Evolutionary conservation across 75 land plant species (phyloP), one percentile per base, ranked within the genome.

Genomic region (Cryptomeria japonica): DNA sequence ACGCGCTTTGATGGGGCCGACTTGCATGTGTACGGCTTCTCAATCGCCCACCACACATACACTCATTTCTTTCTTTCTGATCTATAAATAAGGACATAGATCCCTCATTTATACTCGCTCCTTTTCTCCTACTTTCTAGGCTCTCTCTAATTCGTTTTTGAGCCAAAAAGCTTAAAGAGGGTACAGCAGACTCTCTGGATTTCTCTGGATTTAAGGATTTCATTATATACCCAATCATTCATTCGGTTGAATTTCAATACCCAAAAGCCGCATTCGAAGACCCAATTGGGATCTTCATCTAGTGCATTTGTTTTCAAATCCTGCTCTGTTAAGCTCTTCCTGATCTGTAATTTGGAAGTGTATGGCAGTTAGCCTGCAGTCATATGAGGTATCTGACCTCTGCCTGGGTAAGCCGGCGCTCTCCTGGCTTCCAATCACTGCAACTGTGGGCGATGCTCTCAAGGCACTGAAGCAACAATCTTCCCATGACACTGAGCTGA

Each of bases 391-490:
- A 5, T 92, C 95, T 14, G 98, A 96, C 89, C 96, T 96, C 90
- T 92, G 95, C 83, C 89, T 96, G 41, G 98, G 97, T 75, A 96
- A 96, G 93, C 97, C 98, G 56, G 80, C 96, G 11, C 88, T 95
- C 79, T 86, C 88, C 84, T 55, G 88, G 79, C 92, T 94, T 32
- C 89, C 95, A 13, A 15, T 86, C 51, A 41, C 90, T 75, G 89
- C 95, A 85, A 91, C 95, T 61, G 90, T 96, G 86, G 91, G 88
- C 19, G 96, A 94, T 32, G 95, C 96, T 28, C 49, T 96, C 22
- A 19, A 77, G 6, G 91, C 90, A 12, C 89, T 96, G 73, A 89
- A 88, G 80, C 22, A 34, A 13, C 73, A 88, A 22, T 47, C 56
- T 16, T 85, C 89, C 51, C 91, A 87, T 15, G 91, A 87, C 1